Evolutionary conservation across 257 asterid genomes (phyloP), one percentile per base, ranked within the genome.

Genomic region (Henckelia pumila): DNA sequence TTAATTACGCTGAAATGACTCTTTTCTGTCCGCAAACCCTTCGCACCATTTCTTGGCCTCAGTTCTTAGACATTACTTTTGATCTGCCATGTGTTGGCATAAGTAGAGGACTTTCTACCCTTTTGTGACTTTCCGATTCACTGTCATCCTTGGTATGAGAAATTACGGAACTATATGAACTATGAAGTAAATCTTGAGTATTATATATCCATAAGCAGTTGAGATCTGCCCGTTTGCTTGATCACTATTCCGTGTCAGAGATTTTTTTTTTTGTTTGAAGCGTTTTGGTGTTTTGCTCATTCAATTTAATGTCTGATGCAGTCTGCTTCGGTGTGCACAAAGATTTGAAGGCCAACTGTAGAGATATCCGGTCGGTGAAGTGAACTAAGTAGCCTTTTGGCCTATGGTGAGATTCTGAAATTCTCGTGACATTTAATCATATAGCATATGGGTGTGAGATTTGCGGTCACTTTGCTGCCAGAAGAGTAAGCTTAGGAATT

Each of bases 361-460:
- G 70, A 59, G 33, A 22, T 20, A 17, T 25, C 58, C 7, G 61
- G 67, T 57, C 49, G 35, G 11, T 33, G 28, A 7, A 2, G 29
- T 66, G 22, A 66, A 3, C 25, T 47, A 10, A 17, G 50, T 33
- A 20, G 59, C 50, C 50, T 60, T 53, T 61, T 35, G 35, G 19
- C 73, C 37, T 21, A 32, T 52, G 78, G 78, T 73, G 76, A 73
- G 73, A 40, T 55, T 60, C 20, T 64, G 55, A 60, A 40, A 23
- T 26, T 40, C 4, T 44, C 11, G 56, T 63, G 29, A 1, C 20
- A 47, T 16, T 63, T 19, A 25, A 35, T 29, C 37, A 13, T 52
- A 55, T 29, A 50, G 4, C 24, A 14, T 9, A 14, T 20, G n/a
- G 28, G 56, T 33, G 8, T 33, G 8, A 17, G 47, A 25, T 69